Conservation (phyloP, 1,284 basidiomycete genomes). For the Hypsizygus ulmarius region DNA sequence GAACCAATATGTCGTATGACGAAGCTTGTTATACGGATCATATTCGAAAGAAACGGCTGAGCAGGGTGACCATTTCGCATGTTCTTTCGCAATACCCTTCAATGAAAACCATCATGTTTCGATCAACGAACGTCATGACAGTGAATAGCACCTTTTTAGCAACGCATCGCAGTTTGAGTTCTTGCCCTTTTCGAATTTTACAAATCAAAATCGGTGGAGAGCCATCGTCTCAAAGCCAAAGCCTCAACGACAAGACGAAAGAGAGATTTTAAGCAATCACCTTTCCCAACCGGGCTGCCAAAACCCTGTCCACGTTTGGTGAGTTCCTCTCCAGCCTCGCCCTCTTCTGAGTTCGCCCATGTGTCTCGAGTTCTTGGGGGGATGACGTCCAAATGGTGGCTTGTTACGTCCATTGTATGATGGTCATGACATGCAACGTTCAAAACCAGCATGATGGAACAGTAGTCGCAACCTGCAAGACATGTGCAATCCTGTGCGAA, state of each 20-base stretch:
- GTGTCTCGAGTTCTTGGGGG: conserved; percentile 22
- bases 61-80: conserved; percentile 98
- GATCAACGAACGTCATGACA: background rate
- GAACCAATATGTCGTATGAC: conserved; percentile 96
- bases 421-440: conserved; percentile 69
- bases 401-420: conserved; percentile 79
- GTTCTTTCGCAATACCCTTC: conserved; percentile 96
- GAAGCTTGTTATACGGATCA: conserved; percentile 95
- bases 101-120: background rate
- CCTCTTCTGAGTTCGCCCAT: conserved; percentile 31
- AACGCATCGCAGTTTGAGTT: conserved; percentile 83
- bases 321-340: conserved; percentile 64
- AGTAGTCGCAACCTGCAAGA: conserved; percentile 73
- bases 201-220: conserved; percentile 79
- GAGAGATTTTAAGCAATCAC: conserved; percentile 36
- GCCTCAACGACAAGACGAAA: conserved; percentile 3
- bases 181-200: conserved; percentile 93
- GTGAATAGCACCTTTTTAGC: conserved; percentile 78
- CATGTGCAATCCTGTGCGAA: conserved; percentile 79
- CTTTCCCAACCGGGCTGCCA: conserved; percentile 86
- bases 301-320: conserved; percentile 74
- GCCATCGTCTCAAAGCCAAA: conserved; percentile 48
- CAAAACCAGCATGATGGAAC: conserved; percentile 76
- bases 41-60: conserved; percentile 97
- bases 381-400: conserved; percentile 69